Evolutionary conservation across 768 basidiomycete genomes (phyloP), one percentile per base, ranked within the genome.

Genomic region (Termitomyces sp.): DNA sequence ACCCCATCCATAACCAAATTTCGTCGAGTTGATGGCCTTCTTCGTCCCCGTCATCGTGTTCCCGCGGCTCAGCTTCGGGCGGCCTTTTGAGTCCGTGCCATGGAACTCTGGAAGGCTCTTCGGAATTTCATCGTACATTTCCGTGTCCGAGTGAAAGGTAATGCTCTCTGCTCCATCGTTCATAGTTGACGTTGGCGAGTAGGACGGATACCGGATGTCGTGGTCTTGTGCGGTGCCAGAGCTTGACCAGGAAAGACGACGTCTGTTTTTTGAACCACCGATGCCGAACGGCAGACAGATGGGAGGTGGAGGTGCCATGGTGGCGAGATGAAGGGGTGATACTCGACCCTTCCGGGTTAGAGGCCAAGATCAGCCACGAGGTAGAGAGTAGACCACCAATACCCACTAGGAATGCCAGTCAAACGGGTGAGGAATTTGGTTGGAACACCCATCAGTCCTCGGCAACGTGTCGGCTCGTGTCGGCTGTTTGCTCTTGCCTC

Each of bases 1-100:
- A 0, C 85, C 85, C 82, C 84, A 85, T 38, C 85, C 85, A 66
- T 86, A 88, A n/a, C 86, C 87, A 77, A 79, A 84, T 64, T 73
- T 82, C 45, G 69, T 70, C 38, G 77, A 69, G 1, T 66, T 59
- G 11, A 71, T 68, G 3, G 77, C 77, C 58, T 77, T 81, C 67
- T 82, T 85, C 21, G 82, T 80, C 30, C 84, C 83, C 0, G 76
- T 76, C 69, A 81, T 77, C 4, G 84, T 79, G 62, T 77, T 82
- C 2, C 74, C 71, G 53, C 82, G 77, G 1, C 68, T 67, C 21
- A 80, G 69, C 60, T 75, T 77, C 22, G 72, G 71, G 45, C 67
- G 71, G 12, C 72, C 74, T 55, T 75, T 73, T 41, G 73, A 69
- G 38, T 68, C 70, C 43, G 66, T 67, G 55, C 55, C 55, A 40